Conservation (phyloP, 768 basidiomycete genomes). For the Rhizopogon sp. region DNA sequence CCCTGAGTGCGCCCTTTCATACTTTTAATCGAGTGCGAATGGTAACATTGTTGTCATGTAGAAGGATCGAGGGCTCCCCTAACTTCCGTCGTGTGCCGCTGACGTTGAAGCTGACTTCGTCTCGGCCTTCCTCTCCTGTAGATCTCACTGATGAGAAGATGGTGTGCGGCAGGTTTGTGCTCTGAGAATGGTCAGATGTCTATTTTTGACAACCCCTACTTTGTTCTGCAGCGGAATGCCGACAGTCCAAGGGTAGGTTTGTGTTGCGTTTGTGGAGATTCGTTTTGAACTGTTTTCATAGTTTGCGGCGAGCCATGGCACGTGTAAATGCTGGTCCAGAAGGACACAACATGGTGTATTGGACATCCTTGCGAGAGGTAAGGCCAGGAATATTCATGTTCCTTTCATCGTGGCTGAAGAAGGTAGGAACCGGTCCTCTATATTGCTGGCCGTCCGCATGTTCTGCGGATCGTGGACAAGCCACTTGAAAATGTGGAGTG, state of each 20-base stretch:
- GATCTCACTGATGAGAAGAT: conserved; percentile 44
- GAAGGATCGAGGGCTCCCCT: conserved; percentile 89
- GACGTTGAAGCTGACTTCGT: conserved; percentile 33
- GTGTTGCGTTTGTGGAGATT: neutral
- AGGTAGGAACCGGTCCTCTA: conserved; percentile 88
- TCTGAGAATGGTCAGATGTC: neutral
- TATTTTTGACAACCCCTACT: conserved; percentile 14
- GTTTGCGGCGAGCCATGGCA: conserved; percentile 71
- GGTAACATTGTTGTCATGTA: conserved; percentile 17
- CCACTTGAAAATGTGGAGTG: conserved; percentile 96
- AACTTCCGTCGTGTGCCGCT: conserved; percentile 87
- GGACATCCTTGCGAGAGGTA: conserved; percentile 95
- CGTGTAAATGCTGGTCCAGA: conserved; percentile 77
- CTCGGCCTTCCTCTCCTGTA: conserved; percentile 22
- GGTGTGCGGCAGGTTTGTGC: conserved; percentile 70
- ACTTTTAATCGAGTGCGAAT: neutral
- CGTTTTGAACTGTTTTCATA: conserved; percentile 21
- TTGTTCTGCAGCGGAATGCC: conserved; percentile 79
- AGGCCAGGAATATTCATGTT: conserved; percentile 6
- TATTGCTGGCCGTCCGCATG: conserved; percentile 82
- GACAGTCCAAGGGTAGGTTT: conserved; percentile 72
- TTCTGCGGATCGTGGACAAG: conserved; percentile 79
- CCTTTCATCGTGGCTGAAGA: neutral
- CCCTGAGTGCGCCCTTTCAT: conserved; percentile 62
- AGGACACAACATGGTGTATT: conserved; percentile 73